phyloP scores from a whole-genome alignment of 176 grass and related monocot species.

The Phragmites australis region DNA sequence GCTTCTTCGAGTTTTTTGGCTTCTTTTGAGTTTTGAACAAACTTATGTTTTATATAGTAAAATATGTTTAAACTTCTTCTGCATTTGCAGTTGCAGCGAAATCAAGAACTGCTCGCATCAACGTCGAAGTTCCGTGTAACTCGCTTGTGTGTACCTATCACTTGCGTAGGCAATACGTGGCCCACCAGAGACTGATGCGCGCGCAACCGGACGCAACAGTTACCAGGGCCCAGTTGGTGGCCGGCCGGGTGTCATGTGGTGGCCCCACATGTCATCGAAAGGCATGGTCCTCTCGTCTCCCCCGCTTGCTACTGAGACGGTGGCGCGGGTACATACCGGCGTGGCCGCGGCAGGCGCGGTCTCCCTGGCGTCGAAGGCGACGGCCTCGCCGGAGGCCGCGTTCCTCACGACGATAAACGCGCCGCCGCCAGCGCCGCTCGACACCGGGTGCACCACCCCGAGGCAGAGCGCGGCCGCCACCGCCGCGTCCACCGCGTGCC shows the following conservation, averaged over 20 bases:
- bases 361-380: slow-evolving; percentile 88
- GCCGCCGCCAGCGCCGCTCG: slow-evolving; percentile 80
- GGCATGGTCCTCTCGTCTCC: no score
- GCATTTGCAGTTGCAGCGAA: no score
- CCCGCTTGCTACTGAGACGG: neutral
- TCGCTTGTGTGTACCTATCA: neutral
- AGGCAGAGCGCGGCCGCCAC: slow-evolving; percentile 74
- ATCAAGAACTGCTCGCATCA: neutral
- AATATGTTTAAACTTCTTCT: no score
- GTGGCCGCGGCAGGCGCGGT: slow-evolving; percentile 76
- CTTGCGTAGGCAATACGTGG: neutral
- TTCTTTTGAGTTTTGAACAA: no score
- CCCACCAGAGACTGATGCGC: slow-evolving; percentile 28
- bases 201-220: neutral
- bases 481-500: slow-evolving; percentile 87
- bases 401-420: slow-evolving; percentile 75
- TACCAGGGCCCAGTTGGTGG: neutral
- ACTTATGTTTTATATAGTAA: no score
- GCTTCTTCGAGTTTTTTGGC: no score
- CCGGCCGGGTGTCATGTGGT: neutral
- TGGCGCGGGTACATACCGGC: slow-evolving; percentile 26
- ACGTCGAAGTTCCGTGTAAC: neutral
- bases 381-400: slow-evolving; percentile 53
- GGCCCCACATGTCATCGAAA: slow-evolving; percentile 27
- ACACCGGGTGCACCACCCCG: slow-evolving; percentile 87